phyloP scores from a whole-genome alignment of 179 eudicot species.

The Monotropa hypopitys region DNA sequence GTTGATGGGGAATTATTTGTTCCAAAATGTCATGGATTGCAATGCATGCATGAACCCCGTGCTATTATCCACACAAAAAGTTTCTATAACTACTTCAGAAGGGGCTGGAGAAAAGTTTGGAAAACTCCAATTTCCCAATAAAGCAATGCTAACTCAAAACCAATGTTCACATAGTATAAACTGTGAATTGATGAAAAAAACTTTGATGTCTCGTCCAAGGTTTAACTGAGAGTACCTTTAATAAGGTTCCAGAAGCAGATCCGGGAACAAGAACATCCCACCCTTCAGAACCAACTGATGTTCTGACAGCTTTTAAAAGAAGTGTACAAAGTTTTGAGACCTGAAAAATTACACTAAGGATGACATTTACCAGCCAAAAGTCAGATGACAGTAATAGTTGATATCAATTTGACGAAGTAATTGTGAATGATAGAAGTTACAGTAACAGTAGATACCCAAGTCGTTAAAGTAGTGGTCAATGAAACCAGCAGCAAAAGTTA shows the following conservation, averaged over 20 bases:
- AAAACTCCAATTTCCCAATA: not conserved
- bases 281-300: constrained; percentile 58
- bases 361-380: constrained; percentile 9
- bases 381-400: constrained; percentile 10
- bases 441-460: too few relatives aligned
- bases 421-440: too few relatives aligned
- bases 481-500: constrained; percentile 10
- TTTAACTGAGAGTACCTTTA: constrained; percentile 40
- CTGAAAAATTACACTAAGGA: constrained; percentile 73
- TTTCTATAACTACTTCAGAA: not conserved
- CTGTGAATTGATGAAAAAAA: not conserved
- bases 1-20: too few relatives aligned
- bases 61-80: not conserved
- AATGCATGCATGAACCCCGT: not conserved
- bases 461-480: too few relatives aligned
- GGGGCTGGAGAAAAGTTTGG: not conserved
- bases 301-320: constrained; percentile 73
- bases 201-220: not conserved
- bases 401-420: not conserved
- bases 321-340: constrained; percentile 78
- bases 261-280: constrained; percentile 99
- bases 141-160: not conserved
- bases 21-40: not conserved
- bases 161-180: not conserved
- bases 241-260: constrained; percentile 57